Conservation (phyloP, 2,329 filamentous ascomycete species). For the Diaporthe capsici region DNA sequence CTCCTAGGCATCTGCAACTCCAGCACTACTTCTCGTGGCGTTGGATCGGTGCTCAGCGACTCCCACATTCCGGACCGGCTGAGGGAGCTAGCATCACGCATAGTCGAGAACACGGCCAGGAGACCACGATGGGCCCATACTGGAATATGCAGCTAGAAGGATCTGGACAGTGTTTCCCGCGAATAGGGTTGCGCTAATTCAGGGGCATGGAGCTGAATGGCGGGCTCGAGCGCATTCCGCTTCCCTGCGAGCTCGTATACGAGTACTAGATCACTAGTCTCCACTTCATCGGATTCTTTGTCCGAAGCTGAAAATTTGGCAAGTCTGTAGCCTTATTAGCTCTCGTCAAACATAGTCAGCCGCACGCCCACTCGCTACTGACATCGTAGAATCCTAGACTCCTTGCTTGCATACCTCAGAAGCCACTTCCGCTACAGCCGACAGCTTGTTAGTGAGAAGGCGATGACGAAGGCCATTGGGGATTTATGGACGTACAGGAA, state of each 20-base stretch:
- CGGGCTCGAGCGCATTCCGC: background rate
- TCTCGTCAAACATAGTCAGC: too few relatives aligned
- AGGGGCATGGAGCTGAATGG: background rate
- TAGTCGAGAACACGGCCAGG: background rate
- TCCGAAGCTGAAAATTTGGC: background rate
- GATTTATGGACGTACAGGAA: background rate
- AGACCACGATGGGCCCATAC: background rate
- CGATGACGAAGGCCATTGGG: background rate
- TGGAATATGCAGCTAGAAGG: slow-evolving; percentile 10
- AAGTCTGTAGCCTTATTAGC: too few relatives aligned
- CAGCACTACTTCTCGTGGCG: background rate
- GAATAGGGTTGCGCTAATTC: slow-evolving; percentile 5
- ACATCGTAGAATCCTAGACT: too few relatives aligned
- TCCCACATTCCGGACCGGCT: slow-evolving; percentile 8
- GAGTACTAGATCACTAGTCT: background rate
- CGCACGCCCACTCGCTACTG: too few relatives aligned
- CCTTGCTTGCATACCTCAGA: too few relatives aligned
- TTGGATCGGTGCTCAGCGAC: background rate
- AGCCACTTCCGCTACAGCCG: too few relatives aligned
- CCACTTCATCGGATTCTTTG: slow-evolving; percentile 3
- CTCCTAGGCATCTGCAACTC: background rate
- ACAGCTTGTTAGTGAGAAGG: too few relatives aligned
- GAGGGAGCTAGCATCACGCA: background rate
- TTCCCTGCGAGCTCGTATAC: background rate
- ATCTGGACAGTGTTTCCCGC: slow-evolving; percentile 6